Conservation (phyloP, 1,284 basidiomycete genomes). For the Coriolopsis trogii region DNA sequence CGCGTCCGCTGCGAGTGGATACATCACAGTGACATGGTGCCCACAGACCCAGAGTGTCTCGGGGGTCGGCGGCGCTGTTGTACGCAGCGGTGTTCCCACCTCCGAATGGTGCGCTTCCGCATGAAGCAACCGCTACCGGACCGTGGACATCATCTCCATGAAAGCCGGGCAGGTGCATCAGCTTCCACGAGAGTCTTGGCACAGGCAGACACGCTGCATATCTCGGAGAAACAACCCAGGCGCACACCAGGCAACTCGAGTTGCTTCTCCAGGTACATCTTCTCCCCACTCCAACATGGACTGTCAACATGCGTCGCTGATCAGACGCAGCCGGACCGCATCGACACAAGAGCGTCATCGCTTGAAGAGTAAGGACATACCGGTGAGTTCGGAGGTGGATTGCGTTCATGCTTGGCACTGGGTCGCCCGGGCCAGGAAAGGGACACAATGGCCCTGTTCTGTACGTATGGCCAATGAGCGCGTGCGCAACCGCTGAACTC, state of each 20-base stretch:
- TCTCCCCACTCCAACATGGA: not conserved
- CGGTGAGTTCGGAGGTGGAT: no score
- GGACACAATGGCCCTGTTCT: slow-evolving; percentile 1
- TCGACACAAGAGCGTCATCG: no score
- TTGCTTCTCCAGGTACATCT: slow-evolving; percentile 7
- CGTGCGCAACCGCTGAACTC: not conserved
- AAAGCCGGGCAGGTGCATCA: slow-evolving; percentile 7
- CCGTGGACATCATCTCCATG: slow-evolving; percentile 3
- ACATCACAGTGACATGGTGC: no score
- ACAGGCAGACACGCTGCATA: not conserved
- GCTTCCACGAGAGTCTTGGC: slow-evolving; percentile 9
- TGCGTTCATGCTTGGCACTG: no score
- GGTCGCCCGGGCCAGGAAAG: no score
- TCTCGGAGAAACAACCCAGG: not conserved
- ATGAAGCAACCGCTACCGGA: no score
- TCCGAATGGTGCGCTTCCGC: not conserved
- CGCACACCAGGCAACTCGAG: not conserved
- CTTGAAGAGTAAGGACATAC: no score
- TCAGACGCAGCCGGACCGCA: not conserved
- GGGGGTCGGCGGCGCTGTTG: no score
- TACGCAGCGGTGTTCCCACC: no score
- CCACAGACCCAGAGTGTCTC: no score
- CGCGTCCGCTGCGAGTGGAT: no score
- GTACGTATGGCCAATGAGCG: slow-evolving; percentile 3
- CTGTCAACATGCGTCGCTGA: not conserved